Base-by-base conservation (phyloP, 495 filamentous ascomycete species). In the Penicillium longicatenatum region DNA sequence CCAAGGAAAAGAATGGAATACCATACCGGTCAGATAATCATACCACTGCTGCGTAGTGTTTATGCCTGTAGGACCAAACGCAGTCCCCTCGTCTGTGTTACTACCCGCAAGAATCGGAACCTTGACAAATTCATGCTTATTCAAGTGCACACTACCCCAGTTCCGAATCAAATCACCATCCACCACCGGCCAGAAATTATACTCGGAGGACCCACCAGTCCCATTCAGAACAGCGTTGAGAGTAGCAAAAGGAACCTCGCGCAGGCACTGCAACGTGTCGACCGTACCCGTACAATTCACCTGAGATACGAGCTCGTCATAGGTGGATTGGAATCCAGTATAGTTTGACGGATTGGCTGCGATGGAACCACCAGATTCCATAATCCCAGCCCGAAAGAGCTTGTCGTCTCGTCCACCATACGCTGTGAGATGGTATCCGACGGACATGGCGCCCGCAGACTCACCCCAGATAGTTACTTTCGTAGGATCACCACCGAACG, bases 381-480 rank as follows among this genome's bases (percentile, higher is more conserved):
- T 69, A 17, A 83, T 83, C 2, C 70, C 79, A n/a, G 62, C 71
- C 31, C 71, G 70, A 52, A 77, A 81, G 3, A 78, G 63, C 5
- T 67, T 69, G 52, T 79, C 77, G 52, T 79, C 72, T 26, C 71
- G 69, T 30, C 81, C 81, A 22, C 74, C 77, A 45, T 82, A 84
- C 9, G 82, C 76, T 12, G 75, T 68, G 16, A 85, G 63, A 41
- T 87, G 85, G 14, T 65, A 67, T 1, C 76, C 80, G 11, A 86
- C 76, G 33, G 76, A 81, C 42, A 78, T 73, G n/a, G 70, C 84
- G 12, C 84, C 83, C 3, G 82, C 81, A 2, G 75, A 80, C 59
- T 90, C 85, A 50, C 87, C 88, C 81, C 84, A 88, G 60, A 90
- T 87, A 35, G 86, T 89, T 16, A 91, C 84, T 48, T 84, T 75